These are phyloP conservation scores for Cystobasidium ongulense DNA, from an alignment of 768 basidiomycete species.

Conservation along the genomic window DNA sequence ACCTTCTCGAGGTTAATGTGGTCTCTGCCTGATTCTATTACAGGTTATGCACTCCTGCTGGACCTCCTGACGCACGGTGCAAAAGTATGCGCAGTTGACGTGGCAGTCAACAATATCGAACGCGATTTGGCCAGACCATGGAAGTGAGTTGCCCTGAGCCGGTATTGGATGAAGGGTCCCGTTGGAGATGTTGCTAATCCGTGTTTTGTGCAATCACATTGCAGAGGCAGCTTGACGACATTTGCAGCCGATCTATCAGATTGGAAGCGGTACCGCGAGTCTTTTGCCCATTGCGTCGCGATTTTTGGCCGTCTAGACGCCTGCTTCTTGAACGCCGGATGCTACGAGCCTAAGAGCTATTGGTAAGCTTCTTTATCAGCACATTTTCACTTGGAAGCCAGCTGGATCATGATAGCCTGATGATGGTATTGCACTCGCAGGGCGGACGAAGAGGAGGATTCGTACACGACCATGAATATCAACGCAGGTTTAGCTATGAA, in stretches of 20 bases:
- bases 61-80: background rate
- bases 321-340: background rate
- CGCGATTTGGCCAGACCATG: background rate
- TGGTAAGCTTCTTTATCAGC: background rate
- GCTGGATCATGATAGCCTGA: background rate
- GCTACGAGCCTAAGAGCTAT: slow-evolving; percentile 1
- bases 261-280: background rate
- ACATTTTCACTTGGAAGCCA: background rate
- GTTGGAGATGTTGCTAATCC: background rate
- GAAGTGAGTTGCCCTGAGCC: background rate
- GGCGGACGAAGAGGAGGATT: background rate
- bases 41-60: background rate
- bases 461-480: background rate
- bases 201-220: background rate
- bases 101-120: background rate
- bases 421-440: background rate
- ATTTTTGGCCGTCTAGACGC: background rate
- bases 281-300: background rate
- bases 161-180: background rate
- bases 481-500: slow-evolving; percentile 2
- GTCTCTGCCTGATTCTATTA: background rate
- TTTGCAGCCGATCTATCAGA: background rate
- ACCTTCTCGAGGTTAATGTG: no score
- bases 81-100: background rate
- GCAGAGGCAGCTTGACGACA: background rate